phyloP scores from a whole-genome alignment of 805 yeast genomes.

The Starmerella tilneyi region DNA sequence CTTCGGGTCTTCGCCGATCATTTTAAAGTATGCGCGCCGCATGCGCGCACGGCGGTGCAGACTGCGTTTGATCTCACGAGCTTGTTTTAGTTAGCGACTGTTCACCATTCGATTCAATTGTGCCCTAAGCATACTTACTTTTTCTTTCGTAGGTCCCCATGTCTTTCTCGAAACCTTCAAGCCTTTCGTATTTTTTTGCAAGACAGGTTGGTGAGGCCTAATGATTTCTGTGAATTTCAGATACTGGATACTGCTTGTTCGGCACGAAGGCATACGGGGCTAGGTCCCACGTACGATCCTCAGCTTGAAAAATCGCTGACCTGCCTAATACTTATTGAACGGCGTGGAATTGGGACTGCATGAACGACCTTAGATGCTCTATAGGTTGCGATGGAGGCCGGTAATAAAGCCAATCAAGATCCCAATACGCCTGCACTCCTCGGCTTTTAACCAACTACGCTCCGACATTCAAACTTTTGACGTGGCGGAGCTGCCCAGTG shows the following conservation, averaged over 20 bases:
- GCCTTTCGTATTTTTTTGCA: background rate
- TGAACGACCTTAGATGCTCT: conserved; percentile 9
- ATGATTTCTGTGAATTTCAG: too few relatives aligned
- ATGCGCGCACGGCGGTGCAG: conserved; percentile 71
- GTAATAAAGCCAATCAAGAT: background rate
- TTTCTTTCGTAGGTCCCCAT: conserved; percentile 28
- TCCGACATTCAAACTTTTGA: background rate
- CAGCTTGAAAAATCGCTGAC: conserved; percentile 1
- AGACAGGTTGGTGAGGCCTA: too few relatives aligned
- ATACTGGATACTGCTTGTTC: too few relatives aligned
- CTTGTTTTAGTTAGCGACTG: conserved; percentile 24
- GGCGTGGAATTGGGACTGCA: conserved; percentile 3
- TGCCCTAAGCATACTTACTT: conserved; percentile 28
- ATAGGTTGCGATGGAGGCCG: conserved; percentile 9
- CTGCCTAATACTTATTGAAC: conserved; percentile 1
- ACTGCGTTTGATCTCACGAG: conserved; percentile 64
- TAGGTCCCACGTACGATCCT: background rate
- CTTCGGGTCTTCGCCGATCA: conserved; percentile 49
- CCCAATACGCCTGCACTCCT: background rate
- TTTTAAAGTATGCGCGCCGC: conserved; percentile 69
- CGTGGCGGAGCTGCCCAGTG: background rate
- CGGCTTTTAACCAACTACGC: background rate
- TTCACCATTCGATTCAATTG: background rate
- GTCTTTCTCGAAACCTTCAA: background rate
- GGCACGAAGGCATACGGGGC: too few relatives aligned